Percentiles rank a stretch among this genome's conserved stretches.
Conservation (phyloP, 768 basidiomycete species). For the Tulasnella sp. region DNA sequence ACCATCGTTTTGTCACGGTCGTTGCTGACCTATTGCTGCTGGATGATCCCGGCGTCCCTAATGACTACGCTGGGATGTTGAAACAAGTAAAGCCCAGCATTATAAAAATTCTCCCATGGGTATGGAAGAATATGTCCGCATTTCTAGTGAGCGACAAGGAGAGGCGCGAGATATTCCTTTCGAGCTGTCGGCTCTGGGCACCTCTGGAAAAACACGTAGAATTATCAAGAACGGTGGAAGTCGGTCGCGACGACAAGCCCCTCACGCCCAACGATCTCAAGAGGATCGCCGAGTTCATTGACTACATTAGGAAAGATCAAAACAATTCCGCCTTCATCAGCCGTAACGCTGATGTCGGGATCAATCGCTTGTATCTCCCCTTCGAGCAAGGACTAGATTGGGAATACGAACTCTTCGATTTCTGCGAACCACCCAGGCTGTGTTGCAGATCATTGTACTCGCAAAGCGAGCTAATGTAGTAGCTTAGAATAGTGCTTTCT, state of each 20-base stretch:
- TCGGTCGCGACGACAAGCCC: too few relatives aligned
- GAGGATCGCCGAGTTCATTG: neutral
- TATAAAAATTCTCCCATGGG: neutral
- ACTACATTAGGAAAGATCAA: neutral
- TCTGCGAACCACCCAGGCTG: neutral
- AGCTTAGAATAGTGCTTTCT: too few relatives aligned
- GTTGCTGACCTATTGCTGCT: neutral
- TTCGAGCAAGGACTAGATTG: neutral
- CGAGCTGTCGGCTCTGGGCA: neutral
- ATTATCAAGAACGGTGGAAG: neutral
- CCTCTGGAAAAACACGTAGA: neutral
- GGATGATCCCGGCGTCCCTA: conserved; percentile 41
- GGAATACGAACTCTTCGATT: neutral
- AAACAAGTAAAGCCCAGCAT: neutral
- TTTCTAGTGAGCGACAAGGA: neutral
- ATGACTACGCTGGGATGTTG: too few relatives aligned
- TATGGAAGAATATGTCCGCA: neutral
- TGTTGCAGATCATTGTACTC: neutral
- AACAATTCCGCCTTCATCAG: neutral
- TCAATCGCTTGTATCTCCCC: neutral
- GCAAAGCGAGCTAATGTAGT: neutral
- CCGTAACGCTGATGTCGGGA: neutral
- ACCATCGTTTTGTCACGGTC: neutral
- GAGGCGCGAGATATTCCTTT: neutral
- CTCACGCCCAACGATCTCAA: neutral